Conservation (phyloP, 2,329 filamentous ascomycete species). For the Ceratocystis variospora region DNA sequence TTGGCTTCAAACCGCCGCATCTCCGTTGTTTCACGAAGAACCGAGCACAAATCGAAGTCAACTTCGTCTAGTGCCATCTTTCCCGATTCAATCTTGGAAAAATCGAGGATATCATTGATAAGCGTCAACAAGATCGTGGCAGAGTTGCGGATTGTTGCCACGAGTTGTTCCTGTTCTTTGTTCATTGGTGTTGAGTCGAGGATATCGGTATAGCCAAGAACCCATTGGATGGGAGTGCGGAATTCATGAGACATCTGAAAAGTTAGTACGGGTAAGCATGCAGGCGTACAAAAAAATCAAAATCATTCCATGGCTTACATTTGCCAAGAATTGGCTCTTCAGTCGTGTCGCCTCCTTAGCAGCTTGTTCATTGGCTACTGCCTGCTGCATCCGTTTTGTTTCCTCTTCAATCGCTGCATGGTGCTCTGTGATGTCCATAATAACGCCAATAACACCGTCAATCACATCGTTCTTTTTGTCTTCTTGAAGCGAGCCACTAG, state of each 20-base stretch:
- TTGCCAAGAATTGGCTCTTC: slow-evolving; percentile 67
- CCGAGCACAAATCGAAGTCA: slow-evolving; percentile 59
- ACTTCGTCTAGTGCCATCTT: slow-evolving; percentile 67
- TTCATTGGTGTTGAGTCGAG: slow-evolving; percentile 53
- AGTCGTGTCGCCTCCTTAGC: slow-evolving; percentile 68
- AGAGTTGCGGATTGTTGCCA: slow-evolving; percentile 65
- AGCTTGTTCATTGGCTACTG: slow-evolving; percentile 61
- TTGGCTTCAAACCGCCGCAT: slow-evolving; percentile 79
- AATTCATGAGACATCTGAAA: slow-evolving; percentile 66
- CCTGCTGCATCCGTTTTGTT: slow-evolving; percentile 53
- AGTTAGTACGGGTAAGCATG: not conserved
- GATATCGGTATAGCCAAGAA: slow-evolving; percentile 68
- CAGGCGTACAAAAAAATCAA: not conserved
- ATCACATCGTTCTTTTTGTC: slow-evolving; percentile 32
- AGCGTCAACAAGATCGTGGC: slow-evolving; percentile 72
- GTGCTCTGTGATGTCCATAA: slow-evolving; percentile 65
- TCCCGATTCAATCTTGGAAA: slow-evolving; percentile 73
- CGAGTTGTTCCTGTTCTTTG: slow-evolving; percentile 58
- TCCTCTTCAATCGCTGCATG: slow-evolving; percentile 49
- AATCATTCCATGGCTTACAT: slow-evolving; percentile 28
- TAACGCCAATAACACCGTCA: slow-evolving; percentile 63
- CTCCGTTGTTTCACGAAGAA: slow-evolving; percentile 66
- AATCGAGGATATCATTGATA: slow-evolving; percentile 84
- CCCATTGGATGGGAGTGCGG: slow-evolving; percentile 63
- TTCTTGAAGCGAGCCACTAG: slow-evolving; percentile 3